These are phyloP conservation scores for Torulaspora delbrueckii DNA, from an alignment of 805 yeast genomes.

Conservation along the genomic window DNA sequence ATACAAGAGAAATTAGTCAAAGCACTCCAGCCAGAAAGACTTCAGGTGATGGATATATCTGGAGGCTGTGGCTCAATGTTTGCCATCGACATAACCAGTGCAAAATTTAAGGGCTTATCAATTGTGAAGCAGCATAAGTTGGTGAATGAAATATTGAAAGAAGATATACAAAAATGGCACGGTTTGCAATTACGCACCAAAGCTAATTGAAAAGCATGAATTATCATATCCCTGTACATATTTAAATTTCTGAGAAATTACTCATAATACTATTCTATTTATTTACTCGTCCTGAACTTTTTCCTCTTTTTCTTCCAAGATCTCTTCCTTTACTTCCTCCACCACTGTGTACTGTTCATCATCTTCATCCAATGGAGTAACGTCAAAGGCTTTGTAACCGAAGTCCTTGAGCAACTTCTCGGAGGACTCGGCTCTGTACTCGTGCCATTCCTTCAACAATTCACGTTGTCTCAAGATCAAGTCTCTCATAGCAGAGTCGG, in stretches of 20 bases:
- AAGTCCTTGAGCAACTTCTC: conserved; percentile 38
- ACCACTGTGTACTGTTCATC: conserved; percentile 54
- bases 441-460: conserved; percentile 77
- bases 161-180: conserved; percentile 90
- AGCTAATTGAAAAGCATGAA: conserved; percentile 36
- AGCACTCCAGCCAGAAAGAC: conserved; percentile 53
- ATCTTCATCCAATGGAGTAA: conserved; percentile 41
- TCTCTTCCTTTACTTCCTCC: conserved; percentile 75
- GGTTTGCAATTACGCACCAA: conserved; percentile 82
- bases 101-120: conserved; percentile 68
- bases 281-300: conserved; percentile 41
- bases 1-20: conserved; percentile 52
- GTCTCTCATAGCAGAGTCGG: conserved; percentile 86
- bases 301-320: conserved; percentile 68
- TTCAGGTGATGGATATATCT: conserved; percentile 75
- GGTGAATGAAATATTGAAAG: conserved; percentile 75
- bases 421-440: conserved; percentile 59
- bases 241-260: not conserved
- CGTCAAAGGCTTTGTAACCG: conserved; percentile 34
- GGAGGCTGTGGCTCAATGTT: conserved; percentile 99
- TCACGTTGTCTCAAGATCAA: conserved; percentile 78
- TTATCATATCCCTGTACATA: conserved; percentile 13
- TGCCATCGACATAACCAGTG: conserved; percentile 72
- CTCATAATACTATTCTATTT: conserved; percentile 1
- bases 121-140: conserved; percentile 90